Base-by-base conservation (phyloP, 2,329 filamentous ascomycete species). In the Penicillium paneum region DNA sequence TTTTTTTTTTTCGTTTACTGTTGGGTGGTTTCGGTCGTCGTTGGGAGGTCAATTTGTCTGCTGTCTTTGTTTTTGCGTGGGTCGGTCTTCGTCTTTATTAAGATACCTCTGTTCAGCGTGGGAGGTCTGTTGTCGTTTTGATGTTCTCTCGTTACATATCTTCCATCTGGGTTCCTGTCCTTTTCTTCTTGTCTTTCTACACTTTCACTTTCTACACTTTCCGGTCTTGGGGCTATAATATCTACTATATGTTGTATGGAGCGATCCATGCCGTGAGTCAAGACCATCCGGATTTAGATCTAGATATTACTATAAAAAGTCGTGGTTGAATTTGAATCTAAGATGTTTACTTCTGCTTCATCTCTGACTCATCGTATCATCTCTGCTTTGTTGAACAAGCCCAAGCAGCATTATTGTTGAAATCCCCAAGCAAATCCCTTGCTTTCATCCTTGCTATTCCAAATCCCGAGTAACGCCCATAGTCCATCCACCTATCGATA, bases 101-200 rank as follows among this genome's bases (percentile, higher is more conserved):
- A 59, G 60, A 62, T 60, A 63, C 56, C 55, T 61, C 52, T 47
- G n/a, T 52, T 50, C 52, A 55, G 47, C 48, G 47, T 55, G 52
- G 52, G 52, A 55, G 52, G 52, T 51, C 42, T 55, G 12, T 32
- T 41, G 43, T 52, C 50, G 17, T 49, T 52, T 48, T 35, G 19
- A 35, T 48, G 24, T 47, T 19, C 45, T 40, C 35, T 51, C 49
- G 3, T 52, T 52, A 19, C 32, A 52, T 17, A 12, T 45, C 26
- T 28, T 52, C 49, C 41, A 52, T 17, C 28, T 12, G 38, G 36
- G 29, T 21, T 50, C 34, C 46, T 56, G 39, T 44, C 49, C 43
- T 13, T 56, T 56, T 29, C 21, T 28, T 45, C n/a, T n/a, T n/a
- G n/a, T n/a, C n/a, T n/a, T 5, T 17, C n/a, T 38, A 28, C 32